Conservation (phyloP, 2,329 filamentous ascomycete species). For the Alternaria alternata region DNA sequence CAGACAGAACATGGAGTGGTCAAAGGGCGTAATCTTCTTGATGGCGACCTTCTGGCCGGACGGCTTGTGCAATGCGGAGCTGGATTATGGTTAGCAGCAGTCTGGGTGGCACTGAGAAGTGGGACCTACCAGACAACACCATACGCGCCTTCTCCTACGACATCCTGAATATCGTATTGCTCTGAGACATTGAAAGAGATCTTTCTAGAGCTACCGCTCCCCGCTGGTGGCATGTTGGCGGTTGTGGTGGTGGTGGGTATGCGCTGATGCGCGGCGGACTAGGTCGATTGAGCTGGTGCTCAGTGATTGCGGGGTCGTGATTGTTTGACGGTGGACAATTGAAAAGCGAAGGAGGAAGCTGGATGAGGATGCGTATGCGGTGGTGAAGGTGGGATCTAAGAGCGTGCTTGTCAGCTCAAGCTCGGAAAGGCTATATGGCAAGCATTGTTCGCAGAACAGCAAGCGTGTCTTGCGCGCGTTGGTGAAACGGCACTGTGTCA, state of each 20-base stretch:
- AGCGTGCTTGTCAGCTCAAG: constrained; percentile 32
- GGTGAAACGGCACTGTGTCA: constrained; percentile 40
- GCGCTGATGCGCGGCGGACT: constrained; percentile 30
- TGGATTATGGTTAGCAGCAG: constrained; percentile 52
- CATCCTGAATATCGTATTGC: constrained; percentile 99
- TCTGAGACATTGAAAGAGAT: constrained; percentile 99
- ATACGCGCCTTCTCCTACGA: constrained; percentile 97
- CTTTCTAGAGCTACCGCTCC: constrained; percentile 73
- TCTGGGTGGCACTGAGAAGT: constrained; percentile 3
- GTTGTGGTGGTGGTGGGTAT: constrained; percentile 20
- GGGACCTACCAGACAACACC: constrained; percentile 90
- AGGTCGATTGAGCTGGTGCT: constrained; percentile 24
- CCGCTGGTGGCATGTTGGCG: constrained; percentile 49
- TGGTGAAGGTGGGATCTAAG: constrained; percentile 18
- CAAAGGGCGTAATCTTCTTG: constrained; percentile 99
- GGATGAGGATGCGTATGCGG: constrained; percentile 6
- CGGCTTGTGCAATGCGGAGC: constrained; percentile 96
- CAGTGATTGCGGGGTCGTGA: constrained; percentile 20
- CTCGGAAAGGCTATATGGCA: constrained; percentile 17
- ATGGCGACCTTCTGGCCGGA: constrained; percentile 98
- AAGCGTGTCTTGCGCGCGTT: constrained; percentile 28
- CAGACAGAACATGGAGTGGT: constrained; percentile 98
- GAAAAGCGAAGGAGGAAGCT: constrained; percentile 6
- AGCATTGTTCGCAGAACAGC: constrained; percentile 28
- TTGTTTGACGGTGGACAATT: constrained; percentile 1